These are phyloP conservation scores for Tricholoma sp. DNA, from an alignment of 768 basidiomycete genomes.

Conservation along the genomic window DNA sequence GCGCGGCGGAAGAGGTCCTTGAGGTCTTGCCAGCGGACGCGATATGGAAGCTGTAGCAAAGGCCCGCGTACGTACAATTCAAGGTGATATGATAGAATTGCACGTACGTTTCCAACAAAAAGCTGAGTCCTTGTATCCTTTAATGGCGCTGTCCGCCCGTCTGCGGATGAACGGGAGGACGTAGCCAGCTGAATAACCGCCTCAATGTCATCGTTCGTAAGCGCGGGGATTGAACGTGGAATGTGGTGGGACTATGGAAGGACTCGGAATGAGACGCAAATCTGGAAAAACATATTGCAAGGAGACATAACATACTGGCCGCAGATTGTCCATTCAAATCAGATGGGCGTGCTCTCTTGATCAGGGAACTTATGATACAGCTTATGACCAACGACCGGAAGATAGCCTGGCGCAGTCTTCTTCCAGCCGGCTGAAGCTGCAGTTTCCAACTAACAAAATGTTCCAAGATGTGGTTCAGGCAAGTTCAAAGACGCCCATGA, in stretches of 20 bases:
- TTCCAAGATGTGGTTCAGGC: neutral
- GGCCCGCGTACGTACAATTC: slow-evolving; percentile 4
- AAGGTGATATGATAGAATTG: slow-evolving; percentile 3
- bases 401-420: neutral
- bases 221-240: slow-evolving; percentile 22
- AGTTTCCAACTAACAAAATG: neutral
- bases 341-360: neutral
- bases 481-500: neutral
- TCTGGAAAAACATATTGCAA: neutral
- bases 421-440: neutral
- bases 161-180: slow-evolving; percentile 49
- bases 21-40: slow-evolving; percentile 85
- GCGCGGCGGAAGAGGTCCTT: slow-evolving; percentile 88
- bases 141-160: slow-evolving; percentile 41
- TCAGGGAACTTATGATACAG: neutral
- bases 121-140: slow-evolving; percentile 92
- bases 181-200: slow-evolving; percentile 91
- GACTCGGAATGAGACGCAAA: neutral
- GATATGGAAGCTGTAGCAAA: slow-evolving; percentile 74
- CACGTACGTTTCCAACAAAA: slow-evolving; percentile 88
- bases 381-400: neutral
- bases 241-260: slow-evolving; percentile 6
- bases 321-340: slow-evolving; percentile 16
- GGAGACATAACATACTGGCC: slow-evolving; percentile 9
- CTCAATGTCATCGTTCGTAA: slow-evolving; percentile 83